Conservation (phyloP, 179 eudicot species). For the Nepenthes alata region DNA sequence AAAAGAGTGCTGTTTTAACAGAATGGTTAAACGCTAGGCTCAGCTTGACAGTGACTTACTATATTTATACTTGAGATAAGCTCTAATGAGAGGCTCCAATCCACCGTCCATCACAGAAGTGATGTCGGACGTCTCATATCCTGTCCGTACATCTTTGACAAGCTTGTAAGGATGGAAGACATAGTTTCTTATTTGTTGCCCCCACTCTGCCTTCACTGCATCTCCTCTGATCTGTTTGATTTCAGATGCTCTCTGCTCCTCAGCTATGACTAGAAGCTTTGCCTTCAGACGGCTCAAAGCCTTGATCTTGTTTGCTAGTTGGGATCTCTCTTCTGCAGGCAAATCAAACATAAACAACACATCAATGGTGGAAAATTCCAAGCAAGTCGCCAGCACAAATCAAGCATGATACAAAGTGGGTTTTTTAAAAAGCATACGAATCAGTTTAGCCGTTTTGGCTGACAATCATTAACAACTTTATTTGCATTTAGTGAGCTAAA, state of each 20-base stretch:
- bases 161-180: slow-evolving; percentile 97
- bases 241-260: slow-evolving; percentile 89
- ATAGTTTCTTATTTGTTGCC: slow-evolving; percentile 90
- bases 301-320: slow-evolving; percentile 76
- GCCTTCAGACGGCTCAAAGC: slow-evolving; percentile 88
- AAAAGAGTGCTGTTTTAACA: no score
- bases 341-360: background rate
- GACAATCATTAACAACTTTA: no score
- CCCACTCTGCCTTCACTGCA: slow-evolving; percentile 96
- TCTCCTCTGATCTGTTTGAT: slow-evolving; percentile 95
- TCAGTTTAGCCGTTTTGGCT: no score
- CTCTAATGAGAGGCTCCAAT: slow-evolving; percentile 72
- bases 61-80: slow-evolving; percentile 74
- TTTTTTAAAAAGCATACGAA: no score
- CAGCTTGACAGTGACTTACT: slow-evolving; percentile 14
- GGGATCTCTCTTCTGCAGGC: slow-evolving; percentile 75
- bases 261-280: slow-evolving; percentile 82
- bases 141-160: slow-evolving; percentile 88
- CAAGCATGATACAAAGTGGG: no score
- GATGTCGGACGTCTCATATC: slow-evolving; percentile 66
- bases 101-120: slow-evolving; percentile 96
- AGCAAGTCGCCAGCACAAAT: no score
- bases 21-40: background rate
- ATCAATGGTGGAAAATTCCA: background rate
- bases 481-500: no score